Conservation (phyloP, 768 basidiomycete species). For the Termitomyces heimii region DNA sequence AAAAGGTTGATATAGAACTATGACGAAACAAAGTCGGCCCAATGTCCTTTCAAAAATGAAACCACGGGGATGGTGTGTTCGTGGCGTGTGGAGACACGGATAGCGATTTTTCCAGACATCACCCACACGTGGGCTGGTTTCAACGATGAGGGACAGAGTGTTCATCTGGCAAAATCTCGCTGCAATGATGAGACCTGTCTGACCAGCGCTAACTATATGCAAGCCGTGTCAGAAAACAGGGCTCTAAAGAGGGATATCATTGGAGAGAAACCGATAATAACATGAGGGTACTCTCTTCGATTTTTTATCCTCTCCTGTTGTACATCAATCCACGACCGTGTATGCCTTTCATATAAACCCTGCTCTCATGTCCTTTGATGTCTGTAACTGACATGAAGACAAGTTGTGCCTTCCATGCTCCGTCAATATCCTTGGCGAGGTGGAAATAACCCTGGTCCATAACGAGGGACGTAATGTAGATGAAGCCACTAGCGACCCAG, state of each 20-base stretch:
- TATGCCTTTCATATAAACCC: conserved; percentile 28
- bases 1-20: conserved; percentile 32
- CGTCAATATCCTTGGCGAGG: conserved; percentile 17
- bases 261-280: conserved; percentile 29
- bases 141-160: conserved; percentile 48
- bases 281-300: conserved; percentile 33
- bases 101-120: conserved; percentile 60
- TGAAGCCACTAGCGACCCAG: conserved; percentile 30
- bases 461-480: conserved; percentile 25
- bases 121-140: conserved; percentile 47
- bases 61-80: conserved; percentile 8
- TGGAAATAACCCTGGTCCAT: conserved; percentile 28
- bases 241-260: background rate
- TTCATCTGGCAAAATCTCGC: conserved; percentile 54
- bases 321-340: conserved; percentile 28
- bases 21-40: conserved; percentile 3
- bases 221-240: conserved; percentile 19
- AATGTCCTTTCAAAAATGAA: background rate
- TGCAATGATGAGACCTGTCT: conserved; percentile 55
- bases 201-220: conserved; percentile 53
- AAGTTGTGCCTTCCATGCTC: conserved; percentile 28
- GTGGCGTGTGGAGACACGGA: conserved; percentile 33
- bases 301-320: conserved; percentile 23
- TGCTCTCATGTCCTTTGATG: conserved; percentile 29
- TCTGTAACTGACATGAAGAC: conserved; percentile 26